A percentile compares a stretch with the other conserved stretches of the same genome.
Evolutionary conservation across 2,329 filamentous ascomycete species (phyloP).

Genomic region (Pseudocercospora fijiensis): DNA sequence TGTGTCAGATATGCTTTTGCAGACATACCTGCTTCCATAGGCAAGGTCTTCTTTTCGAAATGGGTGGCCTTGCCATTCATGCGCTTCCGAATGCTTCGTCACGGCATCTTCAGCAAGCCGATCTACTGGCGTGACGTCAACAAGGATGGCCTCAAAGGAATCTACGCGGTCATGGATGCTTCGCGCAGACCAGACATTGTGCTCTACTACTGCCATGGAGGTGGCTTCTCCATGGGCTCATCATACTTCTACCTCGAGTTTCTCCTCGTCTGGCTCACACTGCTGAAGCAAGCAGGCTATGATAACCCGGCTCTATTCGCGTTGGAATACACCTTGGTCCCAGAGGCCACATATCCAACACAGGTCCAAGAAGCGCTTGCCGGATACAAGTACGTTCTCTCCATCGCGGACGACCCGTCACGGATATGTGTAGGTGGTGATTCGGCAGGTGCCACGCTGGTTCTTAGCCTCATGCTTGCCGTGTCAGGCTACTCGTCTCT

Average conservation of each 20-base stretch:
- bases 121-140: constrained; percentile 63
- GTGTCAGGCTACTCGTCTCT: constrained; percentile 54
- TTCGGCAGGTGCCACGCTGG: constrained; percentile 73
- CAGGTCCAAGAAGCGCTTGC: constrained; percentile 69
- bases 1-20: constrained; percentile 78
- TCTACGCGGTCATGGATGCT: constrained; percentile 68
- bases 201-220: constrained; percentile 80
- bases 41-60: constrained; percentile 75
- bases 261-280: constrained; percentile 66
- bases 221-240: constrained; percentile 81
- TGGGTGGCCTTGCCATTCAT: constrained; percentile 71
- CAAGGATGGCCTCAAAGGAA: constrained; percentile 50
- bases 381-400: constrained; percentile 70
- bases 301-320: constrained; percentile 75
- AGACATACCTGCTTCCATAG: constrained; percentile 65
- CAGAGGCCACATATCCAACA: constrained; percentile 68
- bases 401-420: constrained; percentile 57
- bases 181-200: constrained; percentile 67
- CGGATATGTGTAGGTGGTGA: constrained; percentile 73
- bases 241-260: constrained; percentile 84
- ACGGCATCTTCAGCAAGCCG: constrained; percentile 64
- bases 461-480: constrained; percentile 70
- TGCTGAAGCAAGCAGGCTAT: constrained; percentile 66
- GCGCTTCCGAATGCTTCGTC: constrained; percentile 70
- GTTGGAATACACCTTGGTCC: constrained; percentile 77